A percentile compares a stretch with the other conserved stretches of the same genome.
Evolutionary conservation across 345 rosid genomes (phyloP).

Genomic region (Cardamine chenopodiifolia): DNA sequence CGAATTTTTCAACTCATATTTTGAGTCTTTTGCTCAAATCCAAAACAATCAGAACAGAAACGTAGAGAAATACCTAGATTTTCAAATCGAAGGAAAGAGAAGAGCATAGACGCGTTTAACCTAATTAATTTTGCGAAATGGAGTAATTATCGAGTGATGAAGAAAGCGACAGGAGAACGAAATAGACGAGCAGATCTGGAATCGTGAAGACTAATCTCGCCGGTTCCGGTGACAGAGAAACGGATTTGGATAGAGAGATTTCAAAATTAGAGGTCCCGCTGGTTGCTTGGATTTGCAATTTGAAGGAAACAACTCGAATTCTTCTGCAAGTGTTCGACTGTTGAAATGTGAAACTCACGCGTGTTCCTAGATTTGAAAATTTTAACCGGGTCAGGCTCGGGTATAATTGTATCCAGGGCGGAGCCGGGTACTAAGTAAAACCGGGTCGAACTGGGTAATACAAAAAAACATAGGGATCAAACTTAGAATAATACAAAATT

Average conservation of each 20-base stretch:
- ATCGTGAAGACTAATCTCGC: background rate
- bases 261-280: constrained; percentile 16
- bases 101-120: background rate
- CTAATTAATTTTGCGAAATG: background rate
- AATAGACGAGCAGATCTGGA: constrained; percentile 18
- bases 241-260: constrained; percentile 2
- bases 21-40: background rate
- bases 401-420: background rate
- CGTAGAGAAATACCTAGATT: background rate
- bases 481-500: background rate
- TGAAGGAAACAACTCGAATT: background rate
- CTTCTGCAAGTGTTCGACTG: constrained; percentile 14
- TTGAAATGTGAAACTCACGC: constrained; percentile 7
- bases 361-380: constrained; percentile 11
- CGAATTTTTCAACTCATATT: background rate
- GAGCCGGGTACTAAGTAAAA: background rate
- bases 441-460: background rate
- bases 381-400: constrained; percentile 6
- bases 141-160: background rate
- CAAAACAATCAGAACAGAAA: constrained; percentile 4
- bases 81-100: background rate
- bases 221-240: constrained; percentile 6
- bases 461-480: background rate
- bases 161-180: background rate
- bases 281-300: constrained; percentile 21